These are phyloP conservation scores for Arachis hypogaea DNA, from an alignment of 306 rosid genomes.

Conservation along the genomic window DNA sequence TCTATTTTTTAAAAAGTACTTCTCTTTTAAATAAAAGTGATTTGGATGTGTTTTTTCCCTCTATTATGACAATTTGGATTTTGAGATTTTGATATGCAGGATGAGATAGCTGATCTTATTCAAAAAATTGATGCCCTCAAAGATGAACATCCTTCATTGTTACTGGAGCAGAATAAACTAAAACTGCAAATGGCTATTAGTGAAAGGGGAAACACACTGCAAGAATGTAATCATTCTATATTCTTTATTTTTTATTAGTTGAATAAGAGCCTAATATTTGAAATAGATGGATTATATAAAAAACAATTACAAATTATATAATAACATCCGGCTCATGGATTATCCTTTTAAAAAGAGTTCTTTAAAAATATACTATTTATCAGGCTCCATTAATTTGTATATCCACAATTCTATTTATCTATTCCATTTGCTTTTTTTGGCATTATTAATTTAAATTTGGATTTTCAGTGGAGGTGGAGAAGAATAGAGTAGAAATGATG, in stretches of 20 bases:
- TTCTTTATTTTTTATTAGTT: neutral
- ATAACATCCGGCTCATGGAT: too few relatives aligned
- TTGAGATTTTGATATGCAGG: conserved; percentile 33
- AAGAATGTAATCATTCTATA: conserved; percentile 46
- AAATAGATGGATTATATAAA: too few relatives aligned
- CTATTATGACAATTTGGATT: neutral
- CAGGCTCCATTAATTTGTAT: too few relatives aligned
- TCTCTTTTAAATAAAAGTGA: too few relatives aligned
- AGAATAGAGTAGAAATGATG: conserved; percentile 41
- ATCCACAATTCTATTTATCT: too few relatives aligned
- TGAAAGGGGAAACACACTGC: conserved; percentile 8
- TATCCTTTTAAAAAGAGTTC: too few relatives aligned
- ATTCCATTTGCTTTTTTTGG: neutral
- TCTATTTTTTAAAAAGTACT: too few relatives aligned
- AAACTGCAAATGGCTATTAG: conserved; percentile 35
- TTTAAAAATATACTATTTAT: too few relatives aligned
- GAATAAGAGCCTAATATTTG: too few relatives aligned
- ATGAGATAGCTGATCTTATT: conserved; percentile 36
- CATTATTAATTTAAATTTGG: neutral
- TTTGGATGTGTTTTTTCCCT: too few relatives aligned
- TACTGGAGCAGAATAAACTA: conserved; percentile 49
- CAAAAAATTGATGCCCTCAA: conserved; percentile 44
- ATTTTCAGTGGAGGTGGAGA: conserved; percentile 45
- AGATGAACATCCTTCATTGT: conserved; percentile 22
- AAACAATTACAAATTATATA: too few relatives aligned